phyloP scores from a whole-genome alignment of 225 moss, liverwort and hornwort species.

The Lunularia cruciata region DNA sequence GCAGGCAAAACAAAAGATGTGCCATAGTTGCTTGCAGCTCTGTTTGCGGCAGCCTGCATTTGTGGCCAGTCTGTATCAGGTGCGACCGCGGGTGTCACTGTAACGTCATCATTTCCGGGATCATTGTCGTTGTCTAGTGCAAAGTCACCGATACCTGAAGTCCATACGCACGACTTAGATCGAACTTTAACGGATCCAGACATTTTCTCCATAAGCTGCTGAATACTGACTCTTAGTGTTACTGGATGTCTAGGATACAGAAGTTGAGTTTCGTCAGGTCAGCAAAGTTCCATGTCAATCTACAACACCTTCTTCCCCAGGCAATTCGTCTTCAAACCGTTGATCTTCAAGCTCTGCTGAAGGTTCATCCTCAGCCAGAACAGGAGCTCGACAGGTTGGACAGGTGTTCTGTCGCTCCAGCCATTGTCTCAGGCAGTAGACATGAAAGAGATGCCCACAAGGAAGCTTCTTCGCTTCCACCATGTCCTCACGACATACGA shows the following conservation, averaged over 20 bases:
- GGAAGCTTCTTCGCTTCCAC: constrained; percentile 78
- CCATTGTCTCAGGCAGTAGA: constrained; percentile 88
- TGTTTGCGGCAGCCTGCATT: constrained; percentile 51
- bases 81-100: constrained; percentile 39
- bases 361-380: constrained; percentile 64
- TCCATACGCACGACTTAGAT: background rate
- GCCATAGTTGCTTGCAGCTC: constrained; percentile 38
- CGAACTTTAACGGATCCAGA: background rate
- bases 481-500: constrained; percentile 96
- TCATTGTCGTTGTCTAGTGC: background rate
- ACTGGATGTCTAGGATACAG: too few species aligned
- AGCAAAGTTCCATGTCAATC: background rate
- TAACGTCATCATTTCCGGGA: constrained; percentile 30
- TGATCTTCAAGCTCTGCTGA: constrained; percentile 36
- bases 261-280: background rate
- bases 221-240: too few species aligned
- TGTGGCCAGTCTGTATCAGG: constrained; percentile 31
- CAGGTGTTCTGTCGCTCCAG: constrained; percentile 94
- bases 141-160: constrained; percentile 11
- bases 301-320: constrained; percentile 16
- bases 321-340: constrained; percentile 11
- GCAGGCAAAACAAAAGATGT: constrained; percentile 52
- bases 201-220: too few species aligned
- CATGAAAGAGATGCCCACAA: constrained; percentile 93
- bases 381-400: constrained; percentile 89